phyloP scores from a whole-genome alignment of 345 rosid genomes.

The Noccaea bulbosa region DNA sequence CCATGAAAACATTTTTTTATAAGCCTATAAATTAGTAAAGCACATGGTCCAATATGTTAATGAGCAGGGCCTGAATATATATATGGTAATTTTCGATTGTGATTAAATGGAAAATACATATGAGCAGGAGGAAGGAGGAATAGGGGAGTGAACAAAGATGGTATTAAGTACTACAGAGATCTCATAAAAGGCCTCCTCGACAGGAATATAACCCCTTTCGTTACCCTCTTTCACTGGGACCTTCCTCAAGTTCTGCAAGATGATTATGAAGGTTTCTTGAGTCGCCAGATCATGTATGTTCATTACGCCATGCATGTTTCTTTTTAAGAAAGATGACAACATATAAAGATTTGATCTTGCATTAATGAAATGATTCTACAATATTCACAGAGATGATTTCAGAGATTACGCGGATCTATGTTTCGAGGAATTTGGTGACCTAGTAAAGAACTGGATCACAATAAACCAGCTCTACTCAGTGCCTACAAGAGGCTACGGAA shows the following conservation, averaged over 20 bases:
- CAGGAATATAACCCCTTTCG: slow-evolving; percentile 47
- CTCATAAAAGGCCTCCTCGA: slow-evolving; percentile 49
- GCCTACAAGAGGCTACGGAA: slow-evolving; percentile 35
- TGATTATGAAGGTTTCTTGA: slow-evolving; percentile 50
- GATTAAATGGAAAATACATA: not conserved
- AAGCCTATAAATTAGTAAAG: too few relatives aligned
- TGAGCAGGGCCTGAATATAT: too few relatives aligned
- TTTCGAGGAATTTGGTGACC: slow-evolving; percentile 45
- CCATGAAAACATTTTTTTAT: too few relatives aligned
- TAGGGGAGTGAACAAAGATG: slow-evolving; percentile 48
- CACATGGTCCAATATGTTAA: too few relatives aligned
- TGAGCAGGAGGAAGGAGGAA: slow-evolving; percentile 44
- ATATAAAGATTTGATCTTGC: not conserved
- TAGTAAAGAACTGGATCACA: slow-evolving; percentile 54
- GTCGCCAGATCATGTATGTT: slow-evolving; percentile 50
- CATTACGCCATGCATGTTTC: too few relatives aligned
- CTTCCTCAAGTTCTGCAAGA: slow-evolving; percentile 54
- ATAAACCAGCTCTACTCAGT: slow-evolving; percentile 45
- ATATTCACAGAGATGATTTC: slow-evolving; percentile 45
- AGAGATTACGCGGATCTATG: slow-evolving; percentile 47
- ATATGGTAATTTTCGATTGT: not conserved
- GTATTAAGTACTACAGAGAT: slow-evolving; percentile 45
- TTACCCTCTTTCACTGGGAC: slow-evolving; percentile 55
- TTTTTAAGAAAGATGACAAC: not conserved
- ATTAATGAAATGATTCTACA: not conserved